Base-by-base conservation (phyloP, 108 stramenopile species). In the Stephanodiscus minutulus region DNA sequence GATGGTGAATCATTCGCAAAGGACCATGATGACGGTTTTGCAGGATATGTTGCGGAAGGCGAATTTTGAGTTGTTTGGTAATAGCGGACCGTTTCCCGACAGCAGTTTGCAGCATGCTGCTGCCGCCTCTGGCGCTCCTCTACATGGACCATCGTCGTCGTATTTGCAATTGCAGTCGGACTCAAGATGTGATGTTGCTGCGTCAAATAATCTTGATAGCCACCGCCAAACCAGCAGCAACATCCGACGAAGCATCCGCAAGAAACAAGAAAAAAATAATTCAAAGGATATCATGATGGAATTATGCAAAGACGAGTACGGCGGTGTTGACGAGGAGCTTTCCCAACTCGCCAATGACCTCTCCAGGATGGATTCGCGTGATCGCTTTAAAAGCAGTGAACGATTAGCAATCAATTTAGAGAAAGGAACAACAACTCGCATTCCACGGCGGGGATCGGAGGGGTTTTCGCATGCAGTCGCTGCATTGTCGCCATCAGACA, bases 21-120 rank as follows among this genome's bases (percentile, higher is more conserved):
- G 63, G 18, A 64, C 54, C 18, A 69, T 69, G 56, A 76, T 76
- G 75, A 58, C 39, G 48, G 29, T 76, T n/a, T 27, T 76, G 20
- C 67, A 68, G 48, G 64, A 64, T 57, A 76, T 76, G 75, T 28
- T 76, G 41, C 49, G 53, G 18, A 33, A 68, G 28, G 66, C 68
- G 7, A 69, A 76, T 28, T 58, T 64, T 49, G 75, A 76, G 46
- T 21, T 53, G n/a, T 39, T 58, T 44, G 31, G 55, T 57, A 61
- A 55, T 28, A 59, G 43, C 8, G 43, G 43, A 10, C 20, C 18
- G 50, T 18, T 52, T 21, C 39, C 39, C 9, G 39, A 39, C 39
- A 52, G 50, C 17, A 52, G 50, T 20, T 24, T 21, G 50, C 50
- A 52, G 7, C 5, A 24, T 52, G 17, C 24, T 52, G 50, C 24